A percentile compares a stretch with the other conserved stretches of the same genome.
Evolutionary conservation across 2,329 filamentous ascomycete species (phyloP).

Genomic region (Erysiphe neolycopersici): DNA sequence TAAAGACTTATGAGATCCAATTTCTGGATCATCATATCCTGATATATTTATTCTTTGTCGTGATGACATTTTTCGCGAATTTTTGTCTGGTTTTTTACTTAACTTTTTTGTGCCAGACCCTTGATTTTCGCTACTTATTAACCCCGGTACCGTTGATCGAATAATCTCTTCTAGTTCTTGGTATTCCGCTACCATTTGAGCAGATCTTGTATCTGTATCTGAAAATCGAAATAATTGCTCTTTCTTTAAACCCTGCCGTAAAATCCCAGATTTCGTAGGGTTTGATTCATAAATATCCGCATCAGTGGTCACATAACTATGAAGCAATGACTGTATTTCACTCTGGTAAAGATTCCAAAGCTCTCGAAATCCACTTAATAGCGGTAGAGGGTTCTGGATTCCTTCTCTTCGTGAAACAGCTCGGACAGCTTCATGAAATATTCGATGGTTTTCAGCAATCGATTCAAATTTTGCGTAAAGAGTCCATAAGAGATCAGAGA

Average conservation of each 20-base stretch:
- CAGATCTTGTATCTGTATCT: constrained; percentile 56
- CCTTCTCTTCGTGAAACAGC: constrained; percentile 67
- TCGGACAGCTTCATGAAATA: constrained; percentile 76
- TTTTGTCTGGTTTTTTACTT: constrained; percentile 17
- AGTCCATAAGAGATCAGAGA: constrained; percentile 77
- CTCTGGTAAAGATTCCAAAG: constrained; percentile 96
- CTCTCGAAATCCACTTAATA: constrained; percentile 80
- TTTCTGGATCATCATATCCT: constrained; percentile 13
- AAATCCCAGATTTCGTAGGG: constrained; percentile 30
- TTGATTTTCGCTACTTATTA: constrained; percentile 44
- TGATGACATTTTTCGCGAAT: constrained; percentile 11
- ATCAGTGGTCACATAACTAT: constrained; percentile 89
- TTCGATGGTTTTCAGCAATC: constrained; percentile 81
- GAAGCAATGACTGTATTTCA: constrained; percentile 78
- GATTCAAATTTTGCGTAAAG: constrained; percentile 93
- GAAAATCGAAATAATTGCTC: constrained; percentile 51
- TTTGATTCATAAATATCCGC: constrained; percentile 43
- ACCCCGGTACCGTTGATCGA: constrained; percentile 68
- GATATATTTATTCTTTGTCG: constrained; percentile 13
- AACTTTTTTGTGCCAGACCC: constrained; percentile 17
- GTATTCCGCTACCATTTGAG: constrained; percentile 57
- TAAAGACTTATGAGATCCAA: constrained; percentile 59
- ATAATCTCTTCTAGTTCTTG: constrained; percentile 79
- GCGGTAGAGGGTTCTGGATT: constrained; percentile 27
- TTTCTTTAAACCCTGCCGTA: constrained; percentile 15